Evolutionary conservation across 2,329 filamentous ascomycete genomes (phyloP), one percentile per base, ranked within the genome.

Genomic region (Bipolaris bicolor): DNA sequence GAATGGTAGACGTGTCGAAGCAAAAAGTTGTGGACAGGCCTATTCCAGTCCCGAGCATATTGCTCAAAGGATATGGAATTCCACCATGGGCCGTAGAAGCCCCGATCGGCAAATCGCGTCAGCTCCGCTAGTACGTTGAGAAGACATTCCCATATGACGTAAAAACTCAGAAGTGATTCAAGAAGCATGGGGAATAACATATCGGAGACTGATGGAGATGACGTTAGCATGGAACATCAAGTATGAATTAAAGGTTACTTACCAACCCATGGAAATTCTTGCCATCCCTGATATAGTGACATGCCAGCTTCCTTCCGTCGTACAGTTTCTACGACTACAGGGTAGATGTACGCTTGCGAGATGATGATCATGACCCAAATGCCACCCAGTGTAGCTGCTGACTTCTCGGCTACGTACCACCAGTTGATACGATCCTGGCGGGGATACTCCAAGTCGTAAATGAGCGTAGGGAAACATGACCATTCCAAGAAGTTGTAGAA

Each of bases 371-470:
- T 93, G 60, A 92, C 86, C 67, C 88, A 87, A 37, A 92, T 85
- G 54, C 90, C 81, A 6, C 90, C 90, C 57, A 92, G 84, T 15
- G 87, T 88, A 1, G 90, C 90, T 1, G 82, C 80, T 1, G 82
- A 77, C 74, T 93, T 93, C 74, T 93, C 90, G 6, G 83, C 82
- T 3, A 91, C 88, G 68, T 93, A 93, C 63, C 79, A 81, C 89
- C 89, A 92, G 74, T 90, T 87, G 62, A 91, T 89, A 4, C 75
- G 80, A 16, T 90, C 84, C 41, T 84, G 82, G n/a, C 89, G 84
- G 2, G 90, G 90, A 67, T 93, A 93, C 66, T 90, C 87, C 43
- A 90, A 82, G 71, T 94, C 90, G 72, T 93, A 94, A 13, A 92
- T 88, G 4, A 92, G 78, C 0, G 90, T 93, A 3, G 90, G 90